Percentiles rank a stretch among this genome's conserved stretches.
These are phyloP conservation scores for Lasiosphaeriaceae sp. DNA, from an alignment of 495 filamentous ascomycete genomes.

Conservation along the genomic window DNA sequence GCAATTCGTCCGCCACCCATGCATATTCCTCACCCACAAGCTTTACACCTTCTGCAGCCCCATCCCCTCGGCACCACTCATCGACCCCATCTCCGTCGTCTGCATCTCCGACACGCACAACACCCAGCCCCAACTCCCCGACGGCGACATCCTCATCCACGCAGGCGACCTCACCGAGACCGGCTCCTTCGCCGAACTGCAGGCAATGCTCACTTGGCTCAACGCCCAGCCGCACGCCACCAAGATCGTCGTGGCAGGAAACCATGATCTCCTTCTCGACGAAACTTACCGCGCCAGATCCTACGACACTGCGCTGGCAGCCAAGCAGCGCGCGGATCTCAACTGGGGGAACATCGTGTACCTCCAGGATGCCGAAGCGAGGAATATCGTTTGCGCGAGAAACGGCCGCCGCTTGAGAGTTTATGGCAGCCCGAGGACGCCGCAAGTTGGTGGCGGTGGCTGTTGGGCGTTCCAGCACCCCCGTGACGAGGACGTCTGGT, in stretches of 20 bases:
- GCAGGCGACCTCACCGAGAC: conserved; percentile 82
- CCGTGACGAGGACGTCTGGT: conserved; percentile 18
- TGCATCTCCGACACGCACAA: conserved; percentile 91
- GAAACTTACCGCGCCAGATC: not conserved
- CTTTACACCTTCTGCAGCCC: conserved; percentile 11
- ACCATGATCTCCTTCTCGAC: conserved; percentile 38
- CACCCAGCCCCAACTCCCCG: conserved; percentile 56
- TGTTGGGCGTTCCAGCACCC: conserved; percentile 30
- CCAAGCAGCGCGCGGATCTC: conserved; percentile 9
- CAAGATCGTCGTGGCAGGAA: conserved; percentile 73
- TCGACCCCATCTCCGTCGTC: conserved; percentile 42
- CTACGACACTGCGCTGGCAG: not conserved
- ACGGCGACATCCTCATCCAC: conserved; percentile 81
- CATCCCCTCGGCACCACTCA: not conserved
- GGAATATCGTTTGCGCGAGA: conserved; percentile 13
- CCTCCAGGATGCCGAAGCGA: conserved; percentile 35
- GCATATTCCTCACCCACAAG: conserved; percentile 11
- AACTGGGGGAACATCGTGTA: conserved; percentile 48
- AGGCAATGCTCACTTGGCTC: conserved; percentile 68
- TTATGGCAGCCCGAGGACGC: conserved; percentile 38
- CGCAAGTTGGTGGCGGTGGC: conserved; percentile 23
- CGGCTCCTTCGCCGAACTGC: conserved; percentile 68
- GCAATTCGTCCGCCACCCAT: conserved; percentile 10
- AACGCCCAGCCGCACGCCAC: conserved; percentile 57
- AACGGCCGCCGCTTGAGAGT: conserved; percentile 32